Conservation (phyloP, 164 flowering plant species). For the Berberis vulgaris region DNA sequence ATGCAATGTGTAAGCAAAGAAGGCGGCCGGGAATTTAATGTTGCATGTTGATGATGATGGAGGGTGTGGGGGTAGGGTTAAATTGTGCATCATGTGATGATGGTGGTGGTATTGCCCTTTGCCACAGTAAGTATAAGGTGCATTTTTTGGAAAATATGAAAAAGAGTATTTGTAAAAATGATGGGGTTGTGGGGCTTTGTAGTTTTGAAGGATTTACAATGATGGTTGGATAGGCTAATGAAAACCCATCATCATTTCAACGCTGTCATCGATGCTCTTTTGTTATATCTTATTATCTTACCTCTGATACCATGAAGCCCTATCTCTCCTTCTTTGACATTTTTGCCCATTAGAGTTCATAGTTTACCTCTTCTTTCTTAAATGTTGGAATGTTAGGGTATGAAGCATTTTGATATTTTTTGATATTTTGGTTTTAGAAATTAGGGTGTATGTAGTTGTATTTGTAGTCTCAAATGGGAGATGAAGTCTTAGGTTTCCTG, state of each 20-base stretch:
- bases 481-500: no score
- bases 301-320: background rate
- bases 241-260: conserved; percentile 12
- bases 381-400: no score
- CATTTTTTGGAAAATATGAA: background rate
- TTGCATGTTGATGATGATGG: no score
- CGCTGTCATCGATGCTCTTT: conserved; percentile 35
- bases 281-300: conserved; percentile 23
- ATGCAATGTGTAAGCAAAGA: conserved; percentile 72
- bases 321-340: background rate
- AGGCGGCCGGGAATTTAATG: conserved; percentile 14
- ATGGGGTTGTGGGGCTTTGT: conserved; percentile 1
- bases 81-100: no score
- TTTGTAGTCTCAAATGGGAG: no score
- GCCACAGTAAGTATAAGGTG: no score
- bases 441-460: no score
- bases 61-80: no score
- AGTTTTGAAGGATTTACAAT: conserved; percentile 66
- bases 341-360: conserved; percentile 1
- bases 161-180: background rate
- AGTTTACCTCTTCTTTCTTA: no score
- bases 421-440: no score
- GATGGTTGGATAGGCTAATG: conserved; percentile 66
- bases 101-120: no score
- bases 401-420: no score